These are phyloP conservation scores for Tolypocladium inflatum DNA, from an alignment of 2,329 filamentous ascomycete species.

Conservation along the genomic window DNA sequence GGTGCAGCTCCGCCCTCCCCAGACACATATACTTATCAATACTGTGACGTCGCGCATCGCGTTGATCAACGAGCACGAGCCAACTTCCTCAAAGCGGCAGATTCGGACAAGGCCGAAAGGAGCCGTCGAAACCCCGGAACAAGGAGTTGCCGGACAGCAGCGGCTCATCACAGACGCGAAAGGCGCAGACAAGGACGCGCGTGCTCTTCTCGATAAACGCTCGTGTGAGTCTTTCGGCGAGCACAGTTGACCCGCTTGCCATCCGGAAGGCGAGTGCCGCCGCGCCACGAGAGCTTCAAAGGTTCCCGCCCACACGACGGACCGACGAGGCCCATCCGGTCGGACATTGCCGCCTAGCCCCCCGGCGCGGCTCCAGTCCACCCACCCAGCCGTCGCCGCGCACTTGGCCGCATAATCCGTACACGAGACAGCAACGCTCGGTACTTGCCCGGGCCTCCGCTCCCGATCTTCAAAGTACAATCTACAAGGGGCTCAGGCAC, in stretches of 20 bases:
- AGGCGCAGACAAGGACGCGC: not conserved
- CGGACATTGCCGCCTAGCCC: not conserved
- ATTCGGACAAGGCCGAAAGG: too few species aligned
- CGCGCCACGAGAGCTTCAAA: not conserved
- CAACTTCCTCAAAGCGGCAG: not conserved
- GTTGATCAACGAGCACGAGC: not conserved
- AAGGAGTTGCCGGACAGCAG: not conserved
- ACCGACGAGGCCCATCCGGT: not conserved
- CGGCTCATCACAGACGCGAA: not conserved
- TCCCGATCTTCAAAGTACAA: not conserved
- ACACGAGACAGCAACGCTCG: not conserved
- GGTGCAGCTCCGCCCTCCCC: not conserved
- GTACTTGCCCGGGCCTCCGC: not conserved
- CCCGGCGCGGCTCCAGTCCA: not conserved
- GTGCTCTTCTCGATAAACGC: not conserved
- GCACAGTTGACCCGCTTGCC: not conserved
- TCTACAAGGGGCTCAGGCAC: not conserved
- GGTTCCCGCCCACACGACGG: not conserved
- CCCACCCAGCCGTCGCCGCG: not conserved
- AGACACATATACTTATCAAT: not conserved
- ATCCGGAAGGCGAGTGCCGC: not conserved
- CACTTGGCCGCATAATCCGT: not conserved
- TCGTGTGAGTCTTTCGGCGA: slow-evolving; percentile 1
- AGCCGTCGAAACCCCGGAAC: not conserved
- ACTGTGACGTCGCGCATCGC: not conserved